These are phyloP conservation scores for Brassica nigra DNA, from an alignment of 345 rosid species.

Conservation along the genomic window DNA sequence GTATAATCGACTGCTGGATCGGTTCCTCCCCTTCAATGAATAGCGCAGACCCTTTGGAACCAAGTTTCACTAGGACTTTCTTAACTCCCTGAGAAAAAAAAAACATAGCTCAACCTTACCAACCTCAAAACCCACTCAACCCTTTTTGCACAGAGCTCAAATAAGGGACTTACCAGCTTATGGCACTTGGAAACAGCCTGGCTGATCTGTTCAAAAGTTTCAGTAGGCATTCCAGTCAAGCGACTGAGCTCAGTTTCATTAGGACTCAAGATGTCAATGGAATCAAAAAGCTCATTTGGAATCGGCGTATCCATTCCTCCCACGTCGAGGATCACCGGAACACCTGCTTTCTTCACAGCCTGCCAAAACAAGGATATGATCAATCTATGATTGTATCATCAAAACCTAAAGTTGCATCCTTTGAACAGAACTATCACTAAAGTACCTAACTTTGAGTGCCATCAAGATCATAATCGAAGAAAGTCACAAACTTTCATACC, in stretches of 20 bases:
- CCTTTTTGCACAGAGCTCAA: not conserved
- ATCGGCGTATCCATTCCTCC: slow-evolving; percentile 97
- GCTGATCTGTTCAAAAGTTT: slow-evolving; percentile 68
- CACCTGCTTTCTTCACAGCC: slow-evolving; percentile 86
- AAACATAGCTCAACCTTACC: slow-evolving; percentile 12
- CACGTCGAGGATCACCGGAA: slow-evolving; percentile 85
- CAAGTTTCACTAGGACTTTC: slow-evolving; percentile 90
- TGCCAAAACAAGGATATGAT: slow-evolving; percentile 29
- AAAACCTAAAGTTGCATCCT: slow-evolving; percentile 13
- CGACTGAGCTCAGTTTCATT: slow-evolving; percentile 89
- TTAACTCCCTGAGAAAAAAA: slow-evolving; percentile 63
- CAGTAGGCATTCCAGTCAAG: slow-evolving; percentile 76
- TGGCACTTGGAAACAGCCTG: slow-evolving; percentile 68
- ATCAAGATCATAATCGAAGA: not conserved
- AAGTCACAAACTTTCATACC: not conserved
- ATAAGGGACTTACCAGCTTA: slow-evolving; percentile 54
- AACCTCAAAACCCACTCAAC: slow-evolving; percentile 10
- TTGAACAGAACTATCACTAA: not conserved
- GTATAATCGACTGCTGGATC: slow-evolving; percentile 67
- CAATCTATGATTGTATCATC: slow-evolving; percentile 4
- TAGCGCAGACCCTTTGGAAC: slow-evolving; percentile 80
- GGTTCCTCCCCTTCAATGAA: slow-evolving; percentile 75
- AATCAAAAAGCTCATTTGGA: slow-evolving; percentile 62
- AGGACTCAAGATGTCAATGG: slow-evolving; percentile 82
- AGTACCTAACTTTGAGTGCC: not conserved